These are phyloP conservation scores for Zea mays DNA, from an alignment of 176 grass and related monocot species.

Conservation along the genomic window Zm-B73-REFERENCE-NAM-5.0 NC_050100.1:165137501-165138000, in stretches of 20 bases:
- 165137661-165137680: constrained; percentile 82
- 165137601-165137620: neutral
- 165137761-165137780: constrained; percentile 8
- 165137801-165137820: neutral
- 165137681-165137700: constrained; percentile 92
- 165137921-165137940: constrained; percentile 15
- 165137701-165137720: constrained; percentile 93
- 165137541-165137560: neutral
- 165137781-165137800: constrained; percentile 18
- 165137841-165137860: constrained; percentile 99
- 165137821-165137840: constrained; percentile 68
- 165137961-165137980: constrained; percentile 89
- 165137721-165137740: constrained; percentile 90
- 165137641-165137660: constrained; percentile 10
- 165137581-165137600: neutral
- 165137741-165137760: constrained; percentile 69
- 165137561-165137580: constrained; percentile 16
- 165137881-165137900: neutral
- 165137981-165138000: constrained; percentile 95
- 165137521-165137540: neutral
- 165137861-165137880: constrained; percentile 67
- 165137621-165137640: constrained; percentile 1
- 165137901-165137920: constrained; percentile 31
- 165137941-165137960: constrained; percentile 68
- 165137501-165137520: neutral